Base-by-base conservation (phyloP, 495 filamentous ascomycete genomes). In the Neurospora sublineolata region DNA sequence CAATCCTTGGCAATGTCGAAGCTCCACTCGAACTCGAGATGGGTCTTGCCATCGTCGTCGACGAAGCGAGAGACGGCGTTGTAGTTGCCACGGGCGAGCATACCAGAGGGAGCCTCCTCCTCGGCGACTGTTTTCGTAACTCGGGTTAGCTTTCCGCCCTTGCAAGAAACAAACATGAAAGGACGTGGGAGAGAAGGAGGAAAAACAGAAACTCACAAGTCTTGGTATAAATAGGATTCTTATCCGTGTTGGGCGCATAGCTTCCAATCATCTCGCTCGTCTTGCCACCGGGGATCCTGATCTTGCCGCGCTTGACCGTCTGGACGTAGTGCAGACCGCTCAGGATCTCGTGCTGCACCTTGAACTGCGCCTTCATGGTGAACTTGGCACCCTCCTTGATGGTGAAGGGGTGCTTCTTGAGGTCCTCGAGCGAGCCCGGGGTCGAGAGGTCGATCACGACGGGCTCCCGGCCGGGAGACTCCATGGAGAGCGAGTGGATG, bases 1-100 rank as follows among this genome's bases (percentile, higher is more conserved):
- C 95, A 98, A 78, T 94, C 92, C 86, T 97, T 99, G 80, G 88
- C 86, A 77, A 99, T 97, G 75, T 97, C 91, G 76, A 99, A 97
- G 68, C 87, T 86, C 95, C 95, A 99, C 71, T 94, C 89, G 82
- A 99, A 98, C 76, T 89, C 82, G 44, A 99, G 85, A 80, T 98
- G 93, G 38, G 84, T 88, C 79, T 92, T 87, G 73, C 92, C 85
- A 82, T 99, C 95, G 73, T 99, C 95, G 79, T 99, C 95, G 70
- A 95, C 83, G 81, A 99, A 98, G 80, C 87, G 92, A 69, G 91
- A 95, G 68, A 86, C 83, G 23, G 93, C 94, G 67, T 91, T 88
- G 84, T 98, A 99, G 80, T 90, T 86, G 68, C 93, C 96, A 67
- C 95, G 90, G 71, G 87, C 90, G 10, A 97, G 76, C 89, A 97